Percentiles rank a stretch among this genome's conserved stretches.
Conservation (phyloP, 495 filamentous ascomycete species). For the Aspergillus hancockii region DNA sequence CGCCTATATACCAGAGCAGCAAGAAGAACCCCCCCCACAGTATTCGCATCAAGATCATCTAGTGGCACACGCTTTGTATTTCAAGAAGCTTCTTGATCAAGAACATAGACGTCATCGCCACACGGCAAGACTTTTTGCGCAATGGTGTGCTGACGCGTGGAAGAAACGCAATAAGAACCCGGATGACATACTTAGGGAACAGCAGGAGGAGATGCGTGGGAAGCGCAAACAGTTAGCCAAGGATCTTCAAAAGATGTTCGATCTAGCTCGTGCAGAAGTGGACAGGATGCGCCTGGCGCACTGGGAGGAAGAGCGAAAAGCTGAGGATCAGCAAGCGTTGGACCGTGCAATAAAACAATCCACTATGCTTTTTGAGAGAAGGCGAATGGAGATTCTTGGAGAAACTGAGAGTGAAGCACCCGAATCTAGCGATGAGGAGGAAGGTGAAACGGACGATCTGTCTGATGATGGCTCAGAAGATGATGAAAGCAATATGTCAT, state of each 20-base stretch:
- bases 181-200: constrained; percentile 48
- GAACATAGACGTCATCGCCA: constrained; percentile 73
- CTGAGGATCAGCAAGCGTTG: constrained; percentile 74
- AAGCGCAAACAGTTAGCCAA: constrained; percentile 69
- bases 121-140: constrained; percentile 44
- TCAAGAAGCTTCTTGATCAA: constrained; percentile 72
- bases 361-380: constrained; percentile 56
- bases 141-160: constrained; percentile 49
- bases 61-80: constrained; percentile 74
- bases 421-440: constrained; percentile 52
- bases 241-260: constrained; percentile 74
- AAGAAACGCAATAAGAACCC: constrained; percentile 48
- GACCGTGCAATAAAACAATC: constrained; percentile 79
- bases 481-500: constrained; percentile 70
- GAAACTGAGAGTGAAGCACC: constrained; percentile 42
- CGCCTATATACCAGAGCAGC: constrained; percentile 73
- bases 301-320: constrained; percentile 86
- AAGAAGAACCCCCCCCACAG: constrained; percentile 69
- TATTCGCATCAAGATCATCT: constrained; percentile 87
- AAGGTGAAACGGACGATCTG: constrained; percentile 42
- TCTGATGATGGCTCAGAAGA: constrained; percentile 44
- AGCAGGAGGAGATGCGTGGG: constrained; percentile 49
- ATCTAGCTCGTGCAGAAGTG: constrained; percentile 73
- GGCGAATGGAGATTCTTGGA: constrained; percentile 53
- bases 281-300: constrained; percentile 68